Conservation (phyloP, 73 alveolate genomes). For the Tetrahymena thermophila region DNA sequence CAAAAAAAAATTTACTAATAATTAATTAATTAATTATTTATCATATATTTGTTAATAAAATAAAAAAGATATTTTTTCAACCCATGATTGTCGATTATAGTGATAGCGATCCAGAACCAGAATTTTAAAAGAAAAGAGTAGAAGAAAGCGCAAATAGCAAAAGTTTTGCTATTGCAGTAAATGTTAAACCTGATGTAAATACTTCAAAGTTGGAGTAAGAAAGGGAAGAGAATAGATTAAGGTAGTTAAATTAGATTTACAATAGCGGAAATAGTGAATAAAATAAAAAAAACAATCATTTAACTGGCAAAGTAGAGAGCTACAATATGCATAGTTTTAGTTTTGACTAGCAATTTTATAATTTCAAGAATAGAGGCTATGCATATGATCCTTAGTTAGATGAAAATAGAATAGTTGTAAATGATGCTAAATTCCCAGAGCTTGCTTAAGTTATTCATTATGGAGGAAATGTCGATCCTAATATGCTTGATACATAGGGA, state of each 20-base stretch:
- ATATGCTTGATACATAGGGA: not conserved
- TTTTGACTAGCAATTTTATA: slow-evolving; percentile 30
- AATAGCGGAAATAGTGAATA: not conserved
- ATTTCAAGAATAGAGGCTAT: slow-evolving; percentile 28
- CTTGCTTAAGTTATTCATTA: not conserved
- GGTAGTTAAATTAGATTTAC: slow-evolving; percentile 20
- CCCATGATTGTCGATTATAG: slow-evolving; percentile 43
- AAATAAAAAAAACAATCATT: slow-evolving; percentile 21
- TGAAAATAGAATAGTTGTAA: slow-evolving; percentile 23
- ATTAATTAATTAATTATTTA: not conserved
- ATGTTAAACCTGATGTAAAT: slow-evolving; percentile 35
- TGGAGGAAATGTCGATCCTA: not conserved
- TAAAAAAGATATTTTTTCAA: not conserved
- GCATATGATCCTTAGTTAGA: slow-evolving; percentile 24
- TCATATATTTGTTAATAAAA: not conserved
- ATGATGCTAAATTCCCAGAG: slow-evolving; percentile 2
- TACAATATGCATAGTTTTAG: slow-evolving; percentile 11
- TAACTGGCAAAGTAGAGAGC: slow-evolving; percentile 42
- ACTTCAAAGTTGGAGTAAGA: not conserved
- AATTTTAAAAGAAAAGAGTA: not conserved
- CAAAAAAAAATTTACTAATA: not conserved
- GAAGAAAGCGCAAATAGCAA: not conserved
- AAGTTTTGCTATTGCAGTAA: slow-evolving; percentile 9
- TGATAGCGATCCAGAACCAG: slow-evolving; percentile 10
- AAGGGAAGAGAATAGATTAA: slow-evolving; percentile 9